Evolutionary conservation across 2,329 filamentous ascomycete species (phyloP), one percentile per base, ranked within the genome.

Genomic region (Fusarium incarnatum): DNA sequence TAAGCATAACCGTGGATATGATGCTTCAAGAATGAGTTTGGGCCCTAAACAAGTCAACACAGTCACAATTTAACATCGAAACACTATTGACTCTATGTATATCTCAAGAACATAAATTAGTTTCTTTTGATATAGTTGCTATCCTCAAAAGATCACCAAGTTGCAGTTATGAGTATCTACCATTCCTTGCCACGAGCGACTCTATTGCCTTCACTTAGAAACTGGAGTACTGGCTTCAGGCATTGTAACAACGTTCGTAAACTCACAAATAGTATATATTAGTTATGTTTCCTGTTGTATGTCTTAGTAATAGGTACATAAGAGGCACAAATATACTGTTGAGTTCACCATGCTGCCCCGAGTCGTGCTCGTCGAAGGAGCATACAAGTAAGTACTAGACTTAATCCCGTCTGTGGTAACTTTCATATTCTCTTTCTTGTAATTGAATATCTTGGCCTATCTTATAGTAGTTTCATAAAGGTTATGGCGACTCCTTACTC

Each of bases 251-350:
- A 3, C 34, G 10, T 8, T 37, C 9, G 6, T 2, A 8, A 6
- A 4, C 6, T 11, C 11, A 7, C 6, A 37, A 11, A n/a, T 8
- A 4, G 11, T 15, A n/a, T n/a, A 4, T n/a, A 3, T 15, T 8
- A 20, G 16, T n/a, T 6, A 18, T 37, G 5, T 37, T 3, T 23
- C 1, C 12, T 4, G 5, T 13, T 25, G 18, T 5, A 0, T 6
- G 30, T 25, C 11, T 3, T 2, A 4, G 16, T n/a, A 3, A 7
- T 3, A 22, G 22, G 22, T 15, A 30, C 3, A 13, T 2, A 6
- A 18, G 23, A 15, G 12, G 11, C 22, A 18, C 15, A 10, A 13
- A 10, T 18, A 18, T 23, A 30, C 2, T 12, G 6, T 20, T 3
- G 8, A 52, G 18, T 40, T 27, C 12, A 8, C 9, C 3, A 13